Percentiles rank a stretch among this genome's conserved stretches.
phyloP scores from a whole-genome alignment of 2,329 filamentous ascomycete species.

The Talaromyces rugulosus region DNA sequence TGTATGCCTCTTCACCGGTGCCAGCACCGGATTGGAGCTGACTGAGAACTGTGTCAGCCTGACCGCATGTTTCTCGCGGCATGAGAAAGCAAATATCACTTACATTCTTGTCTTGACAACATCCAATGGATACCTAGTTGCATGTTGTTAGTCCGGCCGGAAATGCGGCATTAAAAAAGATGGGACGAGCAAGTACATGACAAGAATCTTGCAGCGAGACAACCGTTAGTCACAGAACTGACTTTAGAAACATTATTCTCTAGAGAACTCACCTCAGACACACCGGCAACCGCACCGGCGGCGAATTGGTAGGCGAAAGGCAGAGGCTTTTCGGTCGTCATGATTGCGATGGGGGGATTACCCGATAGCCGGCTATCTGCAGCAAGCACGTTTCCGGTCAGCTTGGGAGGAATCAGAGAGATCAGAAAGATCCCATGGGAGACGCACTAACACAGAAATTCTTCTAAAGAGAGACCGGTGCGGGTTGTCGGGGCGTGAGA shows the following conservation, averaged over 20 bases:
- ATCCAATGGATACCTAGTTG: slow-evolving; percentile 87
- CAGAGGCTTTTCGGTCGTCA: slow-evolving; percentile 67
- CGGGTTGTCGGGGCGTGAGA: not conserved
- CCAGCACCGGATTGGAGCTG: slow-evolving; percentile 78
- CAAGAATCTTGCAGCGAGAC: slow-evolving; percentile 19
- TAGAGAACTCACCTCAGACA: slow-evolving; percentile 73
- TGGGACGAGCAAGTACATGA: slow-evolving; percentile 20
- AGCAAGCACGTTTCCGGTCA: not conserved
- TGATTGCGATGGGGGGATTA: slow-evolving; percentile 38
- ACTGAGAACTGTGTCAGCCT: slow-evolving; percentile 41
- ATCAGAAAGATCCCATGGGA: not conserved
- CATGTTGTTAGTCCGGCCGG: slow-evolving; percentile 6
- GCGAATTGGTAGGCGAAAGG: slow-evolving; percentile 94
- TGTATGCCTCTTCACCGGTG: slow-evolving; percentile 77
- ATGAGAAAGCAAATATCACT: slow-evolving; percentile 30
- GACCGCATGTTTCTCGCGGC: not conserved
- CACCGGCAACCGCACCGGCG: slow-evolving; percentile 93
- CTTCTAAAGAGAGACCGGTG: not conserved
- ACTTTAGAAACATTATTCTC: not conserved
- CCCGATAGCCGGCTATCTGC: slow-evolving; percentile 1
- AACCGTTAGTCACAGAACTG: slow-evolving; percentile 15
- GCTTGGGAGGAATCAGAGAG: not conserved
- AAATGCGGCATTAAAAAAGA: not conserved
- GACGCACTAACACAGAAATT: not conserved
- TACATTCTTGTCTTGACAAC: slow-evolving; percentile 98